phyloP scores from a whole-genome alignment of 1,139 yeast species.

The Suhomyces bribrorum region DNA sequence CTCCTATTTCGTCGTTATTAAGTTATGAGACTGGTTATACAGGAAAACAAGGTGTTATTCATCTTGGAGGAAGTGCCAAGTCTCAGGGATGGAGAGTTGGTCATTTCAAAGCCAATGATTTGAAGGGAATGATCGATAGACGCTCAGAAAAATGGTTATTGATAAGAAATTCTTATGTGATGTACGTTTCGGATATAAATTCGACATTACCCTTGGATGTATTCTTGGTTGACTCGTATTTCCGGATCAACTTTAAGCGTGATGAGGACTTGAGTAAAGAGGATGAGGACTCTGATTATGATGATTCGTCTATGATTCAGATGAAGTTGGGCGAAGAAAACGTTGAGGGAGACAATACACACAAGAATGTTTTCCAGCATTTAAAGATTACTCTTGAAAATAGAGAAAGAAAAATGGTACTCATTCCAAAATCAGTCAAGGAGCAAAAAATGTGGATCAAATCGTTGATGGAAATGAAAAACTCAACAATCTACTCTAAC shows the following conservation, averaged over 20 bases:
- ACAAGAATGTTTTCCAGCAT: conserved; percentile 40
- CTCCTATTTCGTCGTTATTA: conserved; percentile 81
- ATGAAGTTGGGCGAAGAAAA: conserved; percentile 26
- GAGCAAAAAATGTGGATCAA: conserved; percentile 77
- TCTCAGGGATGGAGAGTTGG: conserved; percentile 96
- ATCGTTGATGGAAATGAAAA: conserved; percentile 70
- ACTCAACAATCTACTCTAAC: conserved; percentile 68
- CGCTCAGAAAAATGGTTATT: conserved; percentile 92
- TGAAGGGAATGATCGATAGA: conserved; percentile 83
- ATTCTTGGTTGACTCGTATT: conserved; percentile 74
- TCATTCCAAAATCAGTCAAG: conserved; percentile 71
- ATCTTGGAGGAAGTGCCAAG: conserved; percentile 78
- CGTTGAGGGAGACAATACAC: conserved; percentile 21
- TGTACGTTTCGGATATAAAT: conserved; percentile 81
- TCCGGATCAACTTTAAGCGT: conserved; percentile 57
- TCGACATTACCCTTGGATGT: conserved; percentile 91
- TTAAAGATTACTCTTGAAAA: conserved; percentile 71
- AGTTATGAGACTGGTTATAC: conserved; percentile 79
- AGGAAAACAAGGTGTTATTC: conserved; percentile 88
- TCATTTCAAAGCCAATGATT: conserved; percentile 77
- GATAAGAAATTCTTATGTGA: conserved; percentile 78
- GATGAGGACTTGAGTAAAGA: conserved; percentile 31
- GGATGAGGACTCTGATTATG: conserved; percentile 50
- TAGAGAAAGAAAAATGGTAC: conserved; percentile 71
- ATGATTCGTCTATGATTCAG: conserved; percentile 37